Percentiles rank a stretch among this genome's conserved stretches.
phyloP scores from a whole-genome alignment of 345 rosid genomes.

The Salix viminalis region DNA sequence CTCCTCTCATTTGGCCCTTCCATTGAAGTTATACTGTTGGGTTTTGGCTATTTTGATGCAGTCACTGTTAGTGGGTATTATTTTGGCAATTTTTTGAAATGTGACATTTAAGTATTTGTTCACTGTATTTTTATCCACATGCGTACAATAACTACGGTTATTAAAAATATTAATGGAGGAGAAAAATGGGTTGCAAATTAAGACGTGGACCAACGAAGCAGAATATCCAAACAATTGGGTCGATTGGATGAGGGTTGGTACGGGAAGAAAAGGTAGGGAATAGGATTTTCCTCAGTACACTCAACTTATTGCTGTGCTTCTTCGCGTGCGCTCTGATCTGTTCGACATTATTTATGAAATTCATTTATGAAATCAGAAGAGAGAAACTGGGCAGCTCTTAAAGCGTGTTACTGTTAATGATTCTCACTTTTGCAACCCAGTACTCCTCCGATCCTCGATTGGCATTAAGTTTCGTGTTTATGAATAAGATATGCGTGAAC shows the following conservation, averaged over 20 bases:
- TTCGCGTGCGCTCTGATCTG: neutral
- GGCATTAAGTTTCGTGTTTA: too few species aligned
- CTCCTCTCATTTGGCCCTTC: slow-evolving; percentile 33
- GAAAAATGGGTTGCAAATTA: neutral
- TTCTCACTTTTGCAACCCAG: neutral
- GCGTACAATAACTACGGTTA: slow-evolving; percentile 22
- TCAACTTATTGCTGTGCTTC: neutral
- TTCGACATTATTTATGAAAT: neutral
- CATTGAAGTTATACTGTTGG: slow-evolving; percentile 38
- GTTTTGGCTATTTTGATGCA: slow-evolving; percentile 26
- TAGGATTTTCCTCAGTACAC: neutral
- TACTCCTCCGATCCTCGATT: too few species aligned
- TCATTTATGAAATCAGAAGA: neutral
- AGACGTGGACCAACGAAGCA: neutral
- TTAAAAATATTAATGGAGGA: neutral
- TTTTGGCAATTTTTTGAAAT: slow-evolving; percentile 29
- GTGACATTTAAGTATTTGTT: slow-evolving; percentile 30
- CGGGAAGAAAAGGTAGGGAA: neutral
- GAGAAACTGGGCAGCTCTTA: too few species aligned
- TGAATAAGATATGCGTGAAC: too few species aligned
- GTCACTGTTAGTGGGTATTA: slow-evolving; percentile 22
- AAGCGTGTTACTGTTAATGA: neutral
- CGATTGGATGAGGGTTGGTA: neutral
- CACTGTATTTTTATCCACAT: slow-evolving; percentile 23
- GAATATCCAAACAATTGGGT: neutral